Base-by-base conservation (phyloP, 2,329 filamentous ascomycete species). In the Akanthomyces lecanii region DNA sequence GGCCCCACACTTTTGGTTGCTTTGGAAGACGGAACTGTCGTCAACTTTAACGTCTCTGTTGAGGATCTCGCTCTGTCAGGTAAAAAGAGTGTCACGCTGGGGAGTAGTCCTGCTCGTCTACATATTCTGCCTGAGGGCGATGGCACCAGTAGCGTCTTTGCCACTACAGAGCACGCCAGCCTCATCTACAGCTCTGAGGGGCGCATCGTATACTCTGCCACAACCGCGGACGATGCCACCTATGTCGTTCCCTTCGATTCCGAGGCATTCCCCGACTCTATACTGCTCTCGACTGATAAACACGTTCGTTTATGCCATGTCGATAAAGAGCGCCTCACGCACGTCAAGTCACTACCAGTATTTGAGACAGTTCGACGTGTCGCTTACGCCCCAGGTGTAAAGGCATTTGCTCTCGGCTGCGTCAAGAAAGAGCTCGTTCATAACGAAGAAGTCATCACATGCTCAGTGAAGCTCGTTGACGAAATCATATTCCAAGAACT, bases 81-180 rank as follows among this genome's bases (percentile, higher is more conserved):
- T 1, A 87, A 89, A 66, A 97, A 93, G 72, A 92, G 87, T 69
- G 88, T 96, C 28, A 86, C 94, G 1, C 80, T 99, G 14, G 94
- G 95, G 28, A 94, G 90, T 16, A 89, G 92, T 65, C 90, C 96
- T 68, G 90, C 94, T 2, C 86, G 85, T 16, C 88, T 99, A 69
- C 89, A 94, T 64, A 81, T 90, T 25, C 77, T 99, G 2, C 91
- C 92, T 0, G 84, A 88, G 57, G 80, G 80, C 0, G 79, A 88
- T 54, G 85, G 84, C 0, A 78, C 91, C 0, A 90, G 83, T 72
- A 96, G 90, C 69, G 88, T 99, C 0, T 96, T 99, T 72, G 92
- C 92, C 0, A 96, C 92, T 0, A 97, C 92, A 63, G 95, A 99
- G 70, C 92, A 97, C 71, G 91, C 95, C 0, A 97, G 91, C 66